Base-by-base conservation (phyloP, 2,329 filamentous ascomycete genomes). In the Teratosphaeria gauchensis region DNA sequence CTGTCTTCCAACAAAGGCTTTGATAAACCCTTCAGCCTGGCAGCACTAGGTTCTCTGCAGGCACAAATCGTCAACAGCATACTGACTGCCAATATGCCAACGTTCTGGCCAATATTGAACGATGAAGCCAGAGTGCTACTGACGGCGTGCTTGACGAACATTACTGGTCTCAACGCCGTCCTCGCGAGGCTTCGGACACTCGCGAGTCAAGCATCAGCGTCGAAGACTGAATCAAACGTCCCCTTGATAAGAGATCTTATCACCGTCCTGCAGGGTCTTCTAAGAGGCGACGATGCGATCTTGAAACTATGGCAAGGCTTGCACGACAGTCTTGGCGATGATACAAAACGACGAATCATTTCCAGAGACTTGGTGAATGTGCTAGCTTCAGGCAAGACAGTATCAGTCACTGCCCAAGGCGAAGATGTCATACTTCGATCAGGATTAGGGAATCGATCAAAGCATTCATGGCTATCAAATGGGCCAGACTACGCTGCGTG, bases 81-180 rank as follows among this genome's bases (percentile, higher is more conserved):
- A 38, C 84, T 95, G 59, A 85, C 82, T 16, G 83, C 85, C 33
- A 91, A 88, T 30, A 77, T 90, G 7, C 88, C 89, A 1, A 89
- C 92, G 69, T 95, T 92, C 73, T 97, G 94, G 92, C 70, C 78
- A 2, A 67, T 84, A 8, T 69, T 92, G n/a, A 61, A 68, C 19
- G 48, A 58, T 28, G 59, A 61, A 9, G 80, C 81, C 46, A 65
- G 78, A 1, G 71, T 74, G 48, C 72, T 82, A 1, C 74, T 97
- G 16, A 65, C 89, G 1, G 72, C 74, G 60, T 89, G 85, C 67
- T 75, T 99, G 4, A 80, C 80, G 58, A 96, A 85, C 68, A 78
- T 94, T 16, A 80, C 86, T 2, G 92, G 91, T 0, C 72, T 96
- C 33, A 92, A 90, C 61, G 87, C 89, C n/a, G 70, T 92, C 31